Percentiles rank a stretch among this genome's conserved stretches.
phyloP scores from a whole-genome alignment of 2,329 filamentous ascomycete genomes.

The Davidsoniella eucalypti region DNA sequence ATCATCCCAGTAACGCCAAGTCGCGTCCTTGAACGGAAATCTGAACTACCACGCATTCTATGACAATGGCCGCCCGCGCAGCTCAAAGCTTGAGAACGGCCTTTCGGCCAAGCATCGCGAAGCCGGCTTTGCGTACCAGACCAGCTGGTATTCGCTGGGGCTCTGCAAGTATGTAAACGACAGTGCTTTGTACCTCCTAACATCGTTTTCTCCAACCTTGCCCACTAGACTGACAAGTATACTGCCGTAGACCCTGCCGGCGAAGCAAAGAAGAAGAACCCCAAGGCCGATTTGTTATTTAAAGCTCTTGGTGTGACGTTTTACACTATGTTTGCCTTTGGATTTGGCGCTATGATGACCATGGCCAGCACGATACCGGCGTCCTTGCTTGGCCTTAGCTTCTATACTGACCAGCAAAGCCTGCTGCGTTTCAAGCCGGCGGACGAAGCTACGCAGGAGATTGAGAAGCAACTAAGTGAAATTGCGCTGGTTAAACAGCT shows the following conservation, averaged over 20 bases:
- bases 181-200: too few species aligned
- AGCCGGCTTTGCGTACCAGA: background rate
- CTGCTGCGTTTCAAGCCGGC: conserved; percentile 45
- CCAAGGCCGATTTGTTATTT: conserved; percentile 4
- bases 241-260: conserved; percentile 1
- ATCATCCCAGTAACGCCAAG: too few species aligned
- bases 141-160: conserved; percentile 3
- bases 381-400: conserved; percentile 14
- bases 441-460: conserved; percentile 36
- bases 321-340: conserved; percentile 7
- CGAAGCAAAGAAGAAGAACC: background rate
- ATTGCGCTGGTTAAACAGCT: conserved; percentile 60
- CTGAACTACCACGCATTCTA: too few species aligned
- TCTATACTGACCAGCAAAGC: conserved; percentile 50
- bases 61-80: conserved; percentile 1
- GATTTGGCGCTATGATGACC: conserved; percentile 7
- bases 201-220: background rate
- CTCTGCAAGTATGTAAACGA: conserved; percentile 4
- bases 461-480: conserved; percentile 58
- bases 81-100: background rate
- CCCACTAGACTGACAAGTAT: background rate
- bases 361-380: conserved; percentile 13
- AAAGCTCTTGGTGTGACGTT: conserved; percentile 6
- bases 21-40: too few species aligned
- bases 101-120: conserved; percentile 1